These are phyloP conservation scores for Xylariales sp. DNA, from an alignment of 2,329 filamentous ascomycete species.

Conservation along the genomic window DNA sequence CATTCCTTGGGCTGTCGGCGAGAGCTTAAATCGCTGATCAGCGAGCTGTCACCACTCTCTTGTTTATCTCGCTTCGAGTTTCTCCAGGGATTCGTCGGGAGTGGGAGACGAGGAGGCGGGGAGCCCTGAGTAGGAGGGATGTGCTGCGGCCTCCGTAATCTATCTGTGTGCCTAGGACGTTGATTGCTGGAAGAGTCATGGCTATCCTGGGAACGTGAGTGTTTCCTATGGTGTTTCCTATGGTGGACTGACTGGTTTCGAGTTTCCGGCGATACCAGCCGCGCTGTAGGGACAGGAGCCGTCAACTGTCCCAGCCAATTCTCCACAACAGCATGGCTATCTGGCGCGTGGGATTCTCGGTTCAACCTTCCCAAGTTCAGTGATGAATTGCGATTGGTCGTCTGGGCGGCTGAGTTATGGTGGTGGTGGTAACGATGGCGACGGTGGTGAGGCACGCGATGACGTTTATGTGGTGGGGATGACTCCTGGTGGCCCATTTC, in stretches of 20 bases:
- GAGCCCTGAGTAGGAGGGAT: constrained; percentile 36
- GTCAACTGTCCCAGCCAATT: constrained; percentile 45
- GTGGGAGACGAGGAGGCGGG: constrained; percentile 30
- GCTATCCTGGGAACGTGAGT: constrained; percentile 19
- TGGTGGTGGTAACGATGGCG: constrained; percentile 30
- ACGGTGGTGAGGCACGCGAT: constrained; percentile 41
- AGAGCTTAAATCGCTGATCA: constrained; percentile 43
- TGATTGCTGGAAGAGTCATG: constrained; percentile 13
- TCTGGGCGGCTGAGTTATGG: constrained; percentile 23
- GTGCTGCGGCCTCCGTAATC: constrained; percentile 44
- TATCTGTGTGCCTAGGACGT: constrained; percentile 37
- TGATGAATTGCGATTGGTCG: constrained; percentile 25
- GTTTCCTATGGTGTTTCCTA: constrained; percentile 20
- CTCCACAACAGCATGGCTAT: constrained; percentile 44
- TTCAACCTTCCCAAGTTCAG: constrained; percentile 39
- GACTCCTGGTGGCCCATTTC: constrained; percentile 44
- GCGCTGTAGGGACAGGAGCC: constrained; percentile 33
- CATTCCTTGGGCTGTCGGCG: constrained; percentile 30
- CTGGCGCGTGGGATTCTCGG: constrained; percentile 37
- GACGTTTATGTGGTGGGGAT: constrained; percentile 40
- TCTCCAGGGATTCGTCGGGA: constrained; percentile 23
- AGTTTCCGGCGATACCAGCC: constrained; percentile 33
- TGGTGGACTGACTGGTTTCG: constrained; percentile 32
- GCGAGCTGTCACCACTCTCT: constrained; percentile 43
- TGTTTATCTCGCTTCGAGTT: constrained; percentile 40